Percentiles rank a stretch among this genome's conserved stretches.
These are phyloP conservation scores for Penicillium janthinellum DNA, from an alignment of 2,329 filamentous ascomycete genomes.

Conservation along the genomic window DNA sequence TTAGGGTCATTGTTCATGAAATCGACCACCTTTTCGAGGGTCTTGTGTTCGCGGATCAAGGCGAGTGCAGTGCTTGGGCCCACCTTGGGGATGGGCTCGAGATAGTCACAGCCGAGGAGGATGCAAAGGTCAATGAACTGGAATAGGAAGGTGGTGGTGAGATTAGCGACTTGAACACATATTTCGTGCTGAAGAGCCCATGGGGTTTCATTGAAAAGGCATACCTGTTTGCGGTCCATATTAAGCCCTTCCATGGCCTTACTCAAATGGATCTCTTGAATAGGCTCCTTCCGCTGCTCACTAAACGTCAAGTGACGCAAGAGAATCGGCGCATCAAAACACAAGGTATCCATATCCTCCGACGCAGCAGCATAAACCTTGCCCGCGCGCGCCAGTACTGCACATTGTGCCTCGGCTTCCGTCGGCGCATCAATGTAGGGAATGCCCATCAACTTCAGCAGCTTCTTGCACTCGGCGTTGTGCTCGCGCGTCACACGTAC, in stretches of 20 bases:
- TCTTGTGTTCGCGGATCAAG: constrained; percentile 88
- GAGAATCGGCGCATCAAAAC: constrained; percentile 89
- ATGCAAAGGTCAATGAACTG: constrained; percentile 98
- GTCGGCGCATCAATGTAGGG: constrained; percentile 94
- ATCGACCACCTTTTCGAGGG: constrained; percentile 83
- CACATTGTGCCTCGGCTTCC: constrained; percentile 96
- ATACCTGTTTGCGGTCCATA: constrained; percentile 84
- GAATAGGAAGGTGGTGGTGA: constrained; percentile 6
- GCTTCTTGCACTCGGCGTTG: constrained; percentile 87
- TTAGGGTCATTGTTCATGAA: constrained; percentile 74
- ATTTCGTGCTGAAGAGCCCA: background rate
- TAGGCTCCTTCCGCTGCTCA: constrained; percentile 95
- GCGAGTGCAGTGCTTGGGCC: constrained; percentile 90
- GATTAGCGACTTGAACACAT: background rate
- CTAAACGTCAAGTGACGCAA: constrained; percentile 93
- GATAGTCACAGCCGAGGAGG: constrained; percentile 93
- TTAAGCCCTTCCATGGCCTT: constrained; percentile 82
- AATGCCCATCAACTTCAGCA: constrained; percentile 93
- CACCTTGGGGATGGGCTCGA: constrained; percentile 93
- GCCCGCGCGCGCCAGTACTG: constrained; percentile 80
- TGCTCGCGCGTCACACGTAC: constrained; percentile 96
- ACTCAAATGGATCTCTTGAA: constrained; percentile 89
- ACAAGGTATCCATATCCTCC: constrained; percentile 98
- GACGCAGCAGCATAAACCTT: constrained; percentile 97
- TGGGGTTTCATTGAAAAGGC: constrained; percentile 10